phyloP scores from a whole-genome alignment of 805 yeast genomes.

The Metschnikowia aberdeeniae region DNA sequence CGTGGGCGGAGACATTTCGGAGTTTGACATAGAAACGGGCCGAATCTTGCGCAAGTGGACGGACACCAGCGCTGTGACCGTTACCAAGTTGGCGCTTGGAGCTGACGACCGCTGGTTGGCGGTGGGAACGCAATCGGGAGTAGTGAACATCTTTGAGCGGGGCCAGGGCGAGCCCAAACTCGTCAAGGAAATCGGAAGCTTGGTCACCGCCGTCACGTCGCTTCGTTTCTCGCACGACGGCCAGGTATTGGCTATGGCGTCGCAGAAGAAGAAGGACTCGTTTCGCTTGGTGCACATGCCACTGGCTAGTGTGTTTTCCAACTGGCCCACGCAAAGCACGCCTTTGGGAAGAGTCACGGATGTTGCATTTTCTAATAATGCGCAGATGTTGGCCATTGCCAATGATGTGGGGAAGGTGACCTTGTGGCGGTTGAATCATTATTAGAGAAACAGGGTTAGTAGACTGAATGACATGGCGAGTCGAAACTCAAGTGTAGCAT shows the following conservation, averaged over 20 bases:
- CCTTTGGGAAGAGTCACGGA: constrained; percentile 93
- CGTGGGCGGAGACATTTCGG: constrained; percentile 85
- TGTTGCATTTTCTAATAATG: constrained; percentile 72
- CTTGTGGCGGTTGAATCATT: constrained; percentile 84
- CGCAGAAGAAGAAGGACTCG: constrained; percentile 82
- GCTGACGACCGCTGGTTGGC: constrained; percentile 82
- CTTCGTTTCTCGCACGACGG: constrained; percentile 81
- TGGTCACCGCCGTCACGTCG: constrained; percentile 75
- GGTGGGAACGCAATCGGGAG: constrained; percentile 82
- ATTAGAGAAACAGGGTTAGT: constrained; percentile 29
- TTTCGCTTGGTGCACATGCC: constrained; percentile 84
- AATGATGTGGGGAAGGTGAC: constrained; percentile 89
- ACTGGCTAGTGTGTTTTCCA: constrained; percentile 75
- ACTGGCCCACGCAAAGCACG: constrained; percentile 97
- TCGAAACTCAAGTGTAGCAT: no score
- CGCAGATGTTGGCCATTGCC: constrained; percentile 83
- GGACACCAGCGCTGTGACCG: constrained; percentile 82
- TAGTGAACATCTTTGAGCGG: constrained; percentile 82
- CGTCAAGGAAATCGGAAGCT: constrained; percentile 63
- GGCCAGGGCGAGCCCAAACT: constrained; percentile 41
- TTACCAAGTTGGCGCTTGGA: constrained; percentile 72
- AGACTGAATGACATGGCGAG: no score
- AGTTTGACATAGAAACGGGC: constrained; percentile 43
- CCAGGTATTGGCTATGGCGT: constrained; percentile 80
- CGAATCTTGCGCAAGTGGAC: constrained; percentile 63